A percentile compares a stretch with the other conserved stretches of the same genome.
Evolutionary conservation across 176 grass and related monocot genomes (phyloP).

Genomic region (Oryza meyeriana): DNA sequence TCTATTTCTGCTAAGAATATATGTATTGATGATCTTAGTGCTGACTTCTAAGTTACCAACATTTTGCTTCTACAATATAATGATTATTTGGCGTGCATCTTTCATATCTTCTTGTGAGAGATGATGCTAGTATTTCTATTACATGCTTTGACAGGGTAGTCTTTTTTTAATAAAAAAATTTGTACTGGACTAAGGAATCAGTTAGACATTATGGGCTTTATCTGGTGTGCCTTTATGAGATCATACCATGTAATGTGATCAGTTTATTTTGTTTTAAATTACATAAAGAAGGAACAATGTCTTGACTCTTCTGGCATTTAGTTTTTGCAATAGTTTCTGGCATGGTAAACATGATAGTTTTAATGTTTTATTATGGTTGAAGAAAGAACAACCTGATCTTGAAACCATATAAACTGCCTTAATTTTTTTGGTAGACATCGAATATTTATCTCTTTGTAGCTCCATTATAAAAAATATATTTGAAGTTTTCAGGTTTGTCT

Average conservation of each 20-base stretch:
- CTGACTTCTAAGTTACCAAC: neutral
- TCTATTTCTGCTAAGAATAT: neutral
- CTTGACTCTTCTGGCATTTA: neutral
- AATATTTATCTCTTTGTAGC: neutral
- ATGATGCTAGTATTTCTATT: slow-evolving; percentile 16
- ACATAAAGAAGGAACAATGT: neutral
- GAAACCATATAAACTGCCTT: slow-evolving; percentile 8
- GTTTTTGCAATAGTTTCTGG: slow-evolving; percentile 14
- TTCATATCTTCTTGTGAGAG: slow-evolving; percentile 13
- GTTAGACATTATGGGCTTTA: neutral
- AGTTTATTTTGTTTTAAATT: neutral
- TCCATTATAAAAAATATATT: neutral
- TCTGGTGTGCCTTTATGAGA: slow-evolving; percentile 9
- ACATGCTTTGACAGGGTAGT: neutral
- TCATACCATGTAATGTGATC: neutral
- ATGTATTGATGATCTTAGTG: neutral
- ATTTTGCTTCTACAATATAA: neutral
- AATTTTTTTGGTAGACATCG: neutral
- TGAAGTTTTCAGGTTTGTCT: slow-evolving; percentile 22
- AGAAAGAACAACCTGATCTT: neutral
- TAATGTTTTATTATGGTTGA: neutral
- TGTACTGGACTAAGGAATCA: neutral
- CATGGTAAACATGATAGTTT: neutral
- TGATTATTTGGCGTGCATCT: slow-evolving; percentile 11
- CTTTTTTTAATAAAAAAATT: neutral